Evolutionary conservation across 2,329 filamentous ascomycete species (phyloP).

Genomic region (Aaosphaeria pasadenensis): DNA sequence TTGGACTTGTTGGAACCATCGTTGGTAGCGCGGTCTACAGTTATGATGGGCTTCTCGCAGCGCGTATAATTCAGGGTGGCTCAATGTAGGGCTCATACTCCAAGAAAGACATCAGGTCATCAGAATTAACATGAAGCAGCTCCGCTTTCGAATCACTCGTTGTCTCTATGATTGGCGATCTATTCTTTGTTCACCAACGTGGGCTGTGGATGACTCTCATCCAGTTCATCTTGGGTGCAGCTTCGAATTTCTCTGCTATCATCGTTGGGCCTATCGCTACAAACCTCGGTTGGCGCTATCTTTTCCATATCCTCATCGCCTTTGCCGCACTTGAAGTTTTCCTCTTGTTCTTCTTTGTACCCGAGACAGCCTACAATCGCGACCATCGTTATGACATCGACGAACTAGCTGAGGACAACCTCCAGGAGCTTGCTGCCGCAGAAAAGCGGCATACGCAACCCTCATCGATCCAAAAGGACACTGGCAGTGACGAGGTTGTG

Average conservation of each 20-base stretch:
- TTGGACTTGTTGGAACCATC: constrained; percentile 27
- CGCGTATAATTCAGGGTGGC: constrained; percentile 30
- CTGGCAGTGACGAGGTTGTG: constrained; percentile 14
- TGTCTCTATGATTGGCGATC: constrained; percentile 33
- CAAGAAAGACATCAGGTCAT: not conserved
- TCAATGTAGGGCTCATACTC: constrained; percentile 14
- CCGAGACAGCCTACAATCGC: constrained; percentile 50
- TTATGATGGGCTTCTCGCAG: constrained; percentile 30
- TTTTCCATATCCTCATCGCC: constrained; percentile 48
- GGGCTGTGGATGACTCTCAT: constrained; percentile 32
- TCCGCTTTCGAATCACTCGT: constrained; percentile 35
- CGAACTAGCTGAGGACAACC: constrained; percentile 22
- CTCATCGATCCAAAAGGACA: constrained; percentile 2
- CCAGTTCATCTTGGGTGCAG: constrained; percentile 33
- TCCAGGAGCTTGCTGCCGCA: constrained; percentile 20
- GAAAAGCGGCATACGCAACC: constrained; percentile 16
- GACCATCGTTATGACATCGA: constrained; percentile 34
- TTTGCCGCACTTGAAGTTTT: constrained; percentile 45
- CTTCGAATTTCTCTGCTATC: constrained; percentile 35
- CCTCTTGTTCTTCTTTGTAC: constrained; percentile 48
- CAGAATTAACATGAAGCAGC: constrained; percentile 3
- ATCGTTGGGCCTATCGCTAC: constrained; percentile 34
- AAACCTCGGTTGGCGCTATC: constrained; percentile 37
- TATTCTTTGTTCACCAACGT: constrained; percentile 37
- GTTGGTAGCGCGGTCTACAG: constrained; percentile 22